phyloP scores from a whole-genome alignment of 176 grass and related monocot genomes.

The Carex parvula region DNA sequence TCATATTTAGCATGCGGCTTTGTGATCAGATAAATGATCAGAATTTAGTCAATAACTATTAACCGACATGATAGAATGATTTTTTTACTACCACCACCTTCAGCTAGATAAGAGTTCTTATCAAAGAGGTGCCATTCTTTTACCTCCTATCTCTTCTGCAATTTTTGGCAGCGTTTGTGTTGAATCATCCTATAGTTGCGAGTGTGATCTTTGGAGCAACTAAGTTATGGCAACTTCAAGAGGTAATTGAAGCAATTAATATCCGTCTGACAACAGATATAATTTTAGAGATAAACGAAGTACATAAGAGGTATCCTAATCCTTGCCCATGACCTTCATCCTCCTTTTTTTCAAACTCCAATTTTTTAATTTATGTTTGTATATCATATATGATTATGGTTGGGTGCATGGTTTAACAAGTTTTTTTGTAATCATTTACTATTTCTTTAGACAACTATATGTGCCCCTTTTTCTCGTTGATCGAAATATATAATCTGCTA shows the following conservation, averaged over 20 bases:
- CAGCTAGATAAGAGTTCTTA: not conserved
- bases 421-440: conserved; percentile 2
- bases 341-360: not conserved
- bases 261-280: conserved; percentile 43
- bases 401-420: not conserved
- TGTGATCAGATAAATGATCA: not conserved
- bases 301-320: conserved; percentile 59
- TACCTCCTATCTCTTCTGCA: not conserved
- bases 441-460: not conserved
- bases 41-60: not conserved
- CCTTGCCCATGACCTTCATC: conserved; percentile 50
- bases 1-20: not conserved
- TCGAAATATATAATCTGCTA: not conserved
- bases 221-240: conserved; percentile 62
- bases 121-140: not conserved
- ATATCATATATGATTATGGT: not conserved
- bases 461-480: not conserved
- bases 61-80: not conserved
- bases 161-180: conserved; percentile 43
- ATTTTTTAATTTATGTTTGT: not conserved
- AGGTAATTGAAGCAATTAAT: conserved; percentile 46
- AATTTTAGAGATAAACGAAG: conserved; percentile 53
- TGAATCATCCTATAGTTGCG: conserved; percentile 66
- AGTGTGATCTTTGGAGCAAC: conserved; percentile 74
- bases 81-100: not conserved